These are phyloP conservation scores for Amanita pallidorosea DNA, from an alignment of 768 basidiomycete species.

Conservation along the genomic window DNA sequence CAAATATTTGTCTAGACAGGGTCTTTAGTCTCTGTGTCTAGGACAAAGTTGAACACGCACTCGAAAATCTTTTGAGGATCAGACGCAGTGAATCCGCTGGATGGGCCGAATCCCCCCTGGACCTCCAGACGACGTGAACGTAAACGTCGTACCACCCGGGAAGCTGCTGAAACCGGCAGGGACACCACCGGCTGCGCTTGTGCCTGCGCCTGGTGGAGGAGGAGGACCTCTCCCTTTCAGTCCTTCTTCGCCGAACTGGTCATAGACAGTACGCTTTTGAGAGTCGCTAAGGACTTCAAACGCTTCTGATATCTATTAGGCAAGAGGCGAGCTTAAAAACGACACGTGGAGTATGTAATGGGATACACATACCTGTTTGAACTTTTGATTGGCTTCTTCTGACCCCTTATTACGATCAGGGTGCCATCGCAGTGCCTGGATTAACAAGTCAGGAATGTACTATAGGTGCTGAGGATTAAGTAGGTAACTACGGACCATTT, in stretches of 20 bases:
- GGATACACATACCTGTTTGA: constrained; percentile 66
- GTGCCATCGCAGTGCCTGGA: constrained; percentile 83
- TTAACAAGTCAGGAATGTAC: too few relatives aligned
- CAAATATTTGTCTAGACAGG: constrained; percentile 48
- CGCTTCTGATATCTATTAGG: constrained; percentile 74
- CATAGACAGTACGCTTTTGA: constrained; percentile 77
- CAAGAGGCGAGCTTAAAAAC: background rate
- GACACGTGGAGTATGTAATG: background rate
- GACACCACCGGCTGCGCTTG: constrained; percentile 39
- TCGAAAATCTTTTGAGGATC: constrained; percentile 88
- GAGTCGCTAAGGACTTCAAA: constrained; percentile 91
- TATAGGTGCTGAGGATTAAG: too few relatives aligned
- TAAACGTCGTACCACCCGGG: constrained; percentile 40
- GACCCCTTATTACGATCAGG: constrained; percentile 85
- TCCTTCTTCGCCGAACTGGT: constrained; percentile 93
- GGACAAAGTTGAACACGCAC: constrained; percentile 31
- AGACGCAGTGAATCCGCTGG: constrained; percentile 56
- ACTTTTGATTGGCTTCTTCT: constrained; percentile 79
- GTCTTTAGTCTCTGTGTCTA: background rate
- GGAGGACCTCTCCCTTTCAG: constrained; percentile 64
- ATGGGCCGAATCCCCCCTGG: constrained; percentile 19
- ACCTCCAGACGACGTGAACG: constrained; percentile 47
- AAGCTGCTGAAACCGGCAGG: constrained; percentile 23
- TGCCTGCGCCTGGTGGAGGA: constrained; percentile 45
- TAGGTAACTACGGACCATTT: constrained; percentile 74